Conservation (phyloP, 2,329 filamentous ascomycete genomes). For the Colletotrichum tabaci region DNA sequence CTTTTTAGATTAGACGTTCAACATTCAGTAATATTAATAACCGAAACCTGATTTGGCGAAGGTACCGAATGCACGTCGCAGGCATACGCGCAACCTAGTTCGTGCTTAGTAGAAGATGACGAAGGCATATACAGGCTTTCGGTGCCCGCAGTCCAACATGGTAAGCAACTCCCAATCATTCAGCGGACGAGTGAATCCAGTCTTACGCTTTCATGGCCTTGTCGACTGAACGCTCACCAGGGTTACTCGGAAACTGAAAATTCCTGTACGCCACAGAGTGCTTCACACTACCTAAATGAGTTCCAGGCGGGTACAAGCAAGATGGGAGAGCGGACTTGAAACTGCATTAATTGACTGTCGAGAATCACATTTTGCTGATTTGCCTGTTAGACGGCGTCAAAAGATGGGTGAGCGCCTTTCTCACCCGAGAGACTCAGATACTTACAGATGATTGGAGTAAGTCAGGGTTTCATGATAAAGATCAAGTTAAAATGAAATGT, state of each 20-base stretch:
- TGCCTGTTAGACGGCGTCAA: background rate
- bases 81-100: background rate
- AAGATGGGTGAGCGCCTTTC: background rate
- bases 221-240: background rate
- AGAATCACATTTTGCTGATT: background rate
- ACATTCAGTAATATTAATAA: conserved; percentile 20
- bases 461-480: no score
- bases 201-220: background rate
- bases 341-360: no score
- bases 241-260: background rate
- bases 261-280: no score
- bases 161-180: background rate
- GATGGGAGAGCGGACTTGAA: background rate
- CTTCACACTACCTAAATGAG: background rate
- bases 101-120: background rate
- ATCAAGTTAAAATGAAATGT: no score
- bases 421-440: background rate
- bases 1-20: background rate
- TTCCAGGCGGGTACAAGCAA: background rate
- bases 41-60: background rate
- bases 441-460: background rate
- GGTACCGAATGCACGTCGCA: background rate
- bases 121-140: background rate
- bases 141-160: conserved; percentile 2
- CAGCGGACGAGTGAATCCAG: background rate